phyloP scores from a whole-genome alignment of 169 alveolate genomes.

The Cryptosporidium meleagridis region DNA sequence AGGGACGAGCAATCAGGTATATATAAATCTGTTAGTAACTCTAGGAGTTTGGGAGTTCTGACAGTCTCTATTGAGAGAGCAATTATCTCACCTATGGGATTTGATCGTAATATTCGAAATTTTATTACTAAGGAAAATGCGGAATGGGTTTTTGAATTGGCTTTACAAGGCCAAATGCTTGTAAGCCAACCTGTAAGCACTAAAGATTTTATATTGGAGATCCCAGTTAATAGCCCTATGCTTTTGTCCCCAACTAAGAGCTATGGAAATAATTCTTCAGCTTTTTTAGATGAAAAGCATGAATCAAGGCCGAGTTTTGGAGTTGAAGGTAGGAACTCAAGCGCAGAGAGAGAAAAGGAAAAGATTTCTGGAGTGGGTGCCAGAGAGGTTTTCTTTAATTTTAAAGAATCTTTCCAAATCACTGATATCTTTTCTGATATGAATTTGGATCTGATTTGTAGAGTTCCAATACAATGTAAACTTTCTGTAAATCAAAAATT shows the following conservation, averaged over 20 bases:
- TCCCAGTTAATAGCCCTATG: constrained; percentile 49
- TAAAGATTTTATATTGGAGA: constrained; percentile 48
- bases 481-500: not conserved
- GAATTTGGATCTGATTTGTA: constrained; percentile 53
- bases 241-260: constrained; percentile 16
- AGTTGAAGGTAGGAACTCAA: constrained; percentile 1
- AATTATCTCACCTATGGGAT: constrained; percentile 70
- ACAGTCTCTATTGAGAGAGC: constrained; percentile 38
- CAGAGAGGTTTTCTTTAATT: constrained; percentile 61
- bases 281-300: constrained; percentile 11
- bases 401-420: constrained; percentile 47
- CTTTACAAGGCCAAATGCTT: constrained; percentile 59
- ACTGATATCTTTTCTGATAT: constrained; percentile 41
- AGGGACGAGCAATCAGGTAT: constrained; percentile 6
- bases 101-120: constrained; percentile 33
- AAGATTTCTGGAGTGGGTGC: constrained; percentile 26
- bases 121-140: constrained; percentile 45
- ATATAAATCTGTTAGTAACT: constrained; percentile 3
- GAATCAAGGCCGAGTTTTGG: not conserved
- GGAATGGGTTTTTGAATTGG: constrained; percentile 70
- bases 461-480: constrained; percentile 50
- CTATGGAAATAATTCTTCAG: not conserved
- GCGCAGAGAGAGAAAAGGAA: constrained; percentile 35
- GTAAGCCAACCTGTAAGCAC: constrained; percentile 41
- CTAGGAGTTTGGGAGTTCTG: constrained; percentile 34